These are phyloP conservation scores for Annulohypoxylon truncatum DNA, from an alignment of 2,329 filamentous ascomycete genomes.

Conservation along the genomic window DNA sequence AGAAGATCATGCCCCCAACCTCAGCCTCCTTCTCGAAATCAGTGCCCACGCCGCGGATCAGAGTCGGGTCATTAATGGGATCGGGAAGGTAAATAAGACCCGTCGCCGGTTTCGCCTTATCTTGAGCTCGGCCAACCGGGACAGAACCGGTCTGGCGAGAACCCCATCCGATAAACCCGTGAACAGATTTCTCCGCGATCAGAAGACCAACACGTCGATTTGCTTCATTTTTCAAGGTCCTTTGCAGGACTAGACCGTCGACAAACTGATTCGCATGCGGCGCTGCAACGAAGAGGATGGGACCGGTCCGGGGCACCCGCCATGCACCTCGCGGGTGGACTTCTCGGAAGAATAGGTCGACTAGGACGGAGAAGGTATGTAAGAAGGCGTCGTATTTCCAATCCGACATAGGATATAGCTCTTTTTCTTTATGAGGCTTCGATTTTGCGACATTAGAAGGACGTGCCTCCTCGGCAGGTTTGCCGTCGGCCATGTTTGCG, in stretches of 20 bases:
- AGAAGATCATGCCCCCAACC: conserved; percentile 83
- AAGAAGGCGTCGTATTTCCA: conserved; percentile 83
- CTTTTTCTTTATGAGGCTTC: conserved; percentile 55
- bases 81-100: conserved; percentile 92
- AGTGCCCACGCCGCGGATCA: conserved; percentile 82
- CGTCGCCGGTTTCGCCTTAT: conserved; percentile 81
- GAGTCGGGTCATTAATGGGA: conserved; percentile 82
- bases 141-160: conserved; percentile 88
- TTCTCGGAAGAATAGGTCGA: conserved; percentile 98
- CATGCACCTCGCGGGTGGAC: conserved; percentile 94
- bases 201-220: conserved; percentile 90
- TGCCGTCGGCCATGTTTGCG: conserved; percentile 42
- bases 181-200: conserved; percentile 95
- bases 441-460: conserved; percentile 30
- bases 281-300: conserved; percentile 94
- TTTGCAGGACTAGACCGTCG: conserved; percentile 92
- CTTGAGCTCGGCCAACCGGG: conserved; percentile 92
- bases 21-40: conserved; percentile 83
- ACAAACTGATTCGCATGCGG: conserved; percentile 98
- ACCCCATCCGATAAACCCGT: conserved; percentile 89
- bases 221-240: conserved; percentile 86
- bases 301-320: conserved; percentile 89
- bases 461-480: conserved; percentile 33
- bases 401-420: conserved; percentile 75
- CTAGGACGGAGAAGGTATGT: conserved; percentile 81